These are phyloP conservation scores for Pulveroboletus ravenelii DNA, from an alignment of 768 basidiomycete genomes.

Conservation along the genomic window DNA sequence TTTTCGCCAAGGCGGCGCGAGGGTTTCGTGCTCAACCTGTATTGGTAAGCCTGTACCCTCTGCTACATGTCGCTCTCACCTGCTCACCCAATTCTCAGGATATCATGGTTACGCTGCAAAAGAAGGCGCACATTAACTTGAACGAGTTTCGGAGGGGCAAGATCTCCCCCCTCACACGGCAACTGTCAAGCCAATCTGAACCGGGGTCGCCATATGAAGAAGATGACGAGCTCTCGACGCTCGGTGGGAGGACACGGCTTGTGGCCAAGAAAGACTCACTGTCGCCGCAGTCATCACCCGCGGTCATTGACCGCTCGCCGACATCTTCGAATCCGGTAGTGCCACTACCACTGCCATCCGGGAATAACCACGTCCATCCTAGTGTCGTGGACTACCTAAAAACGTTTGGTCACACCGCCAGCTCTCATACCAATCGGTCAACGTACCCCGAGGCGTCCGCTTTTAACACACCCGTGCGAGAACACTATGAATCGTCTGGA, in stretches of 20 bases:
- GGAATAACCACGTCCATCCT: conserved; percentile 50
- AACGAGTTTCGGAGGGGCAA: conserved; percentile 61
- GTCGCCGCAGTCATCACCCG: conserved; percentile 43
- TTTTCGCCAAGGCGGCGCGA: conserved; percentile 64
- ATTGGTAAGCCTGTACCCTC: conserved; percentile 39
- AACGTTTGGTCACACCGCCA: conserved; percentile 43
- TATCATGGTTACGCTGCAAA: conserved; percentile 60
- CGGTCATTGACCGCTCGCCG: conserved; percentile 56
- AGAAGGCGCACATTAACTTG: conserved; percentile 61
- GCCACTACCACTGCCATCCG: conserved; percentile 58
- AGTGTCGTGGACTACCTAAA: conserved; percentile 65
- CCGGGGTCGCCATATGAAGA: conserved; percentile 44
- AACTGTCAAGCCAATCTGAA: conserved; percentile 35
- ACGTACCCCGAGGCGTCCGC: conserved; percentile 22
- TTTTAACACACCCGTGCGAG: conserved; percentile 25
- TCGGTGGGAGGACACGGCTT: conserved; percentile 64
- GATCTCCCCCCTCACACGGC: conserved; percentile 37
- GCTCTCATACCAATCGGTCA: conserved; percentile 19
- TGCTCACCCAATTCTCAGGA: conserved; percentile 35
- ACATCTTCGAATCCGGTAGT: conserved; percentile 69
- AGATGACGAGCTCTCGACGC: conserved; percentile 57
- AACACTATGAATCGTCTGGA: conserved; percentile 20
- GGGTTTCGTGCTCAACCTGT: conserved; percentile 64
- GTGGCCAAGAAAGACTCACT: conserved; percentile 57
- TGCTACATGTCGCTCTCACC: background rate